These are phyloP conservation scores for Chlamydomonas sp. DNA, from an alignment of 139 green algal species.

Conservation along the genomic window DNA sequence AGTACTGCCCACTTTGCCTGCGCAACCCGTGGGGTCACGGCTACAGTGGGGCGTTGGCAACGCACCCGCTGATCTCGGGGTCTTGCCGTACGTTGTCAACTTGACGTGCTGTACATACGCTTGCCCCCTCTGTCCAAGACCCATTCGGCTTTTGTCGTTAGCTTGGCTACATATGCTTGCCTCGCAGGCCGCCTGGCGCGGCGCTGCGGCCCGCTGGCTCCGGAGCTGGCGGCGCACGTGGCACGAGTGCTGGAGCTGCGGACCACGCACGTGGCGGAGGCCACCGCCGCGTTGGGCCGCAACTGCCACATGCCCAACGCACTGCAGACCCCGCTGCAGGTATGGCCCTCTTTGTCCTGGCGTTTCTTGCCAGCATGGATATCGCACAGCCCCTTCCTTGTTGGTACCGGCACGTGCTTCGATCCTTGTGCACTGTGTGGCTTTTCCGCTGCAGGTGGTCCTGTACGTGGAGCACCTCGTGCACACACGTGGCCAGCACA, in stretches of 20 bases:
- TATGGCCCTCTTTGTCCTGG: slow-evolving; percentile 28
- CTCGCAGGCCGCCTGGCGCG: slow-evolving; percentile 33
- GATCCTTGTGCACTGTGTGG: not conserved
- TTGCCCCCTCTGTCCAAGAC: not conserved
- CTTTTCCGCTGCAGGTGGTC: slow-evolving; percentile 30
- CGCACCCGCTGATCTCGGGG: not conserved
- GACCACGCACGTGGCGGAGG: slow-evolving; percentile 19
- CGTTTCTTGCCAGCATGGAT: not conserved
- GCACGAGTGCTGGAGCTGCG: slow-evolving; percentile 21
- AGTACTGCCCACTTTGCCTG: no score
- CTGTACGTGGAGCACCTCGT: slow-evolving; percentile 54
- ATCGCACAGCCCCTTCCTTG: no score
- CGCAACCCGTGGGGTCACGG: no score
- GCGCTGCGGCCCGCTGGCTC: not conserved
- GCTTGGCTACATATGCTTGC: no score
- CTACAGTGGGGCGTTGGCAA: no score
- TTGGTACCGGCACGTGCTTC: not conserved
- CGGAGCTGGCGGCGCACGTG: slow-evolving; percentile 46
- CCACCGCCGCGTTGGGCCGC: slow-evolving; percentile 48
- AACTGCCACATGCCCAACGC: slow-evolving; percentile 79
- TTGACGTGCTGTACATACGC: not conserved
- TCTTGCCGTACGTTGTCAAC: not conserved
- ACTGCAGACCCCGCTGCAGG: slow-evolving; percentile 63
- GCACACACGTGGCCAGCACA: not conserved
- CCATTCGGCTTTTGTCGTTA: no score